phyloP scores from a whole-genome alignment of 2,329 filamentous ascomycete genomes.

The Pseudogymnoascus sp. region DNA sequence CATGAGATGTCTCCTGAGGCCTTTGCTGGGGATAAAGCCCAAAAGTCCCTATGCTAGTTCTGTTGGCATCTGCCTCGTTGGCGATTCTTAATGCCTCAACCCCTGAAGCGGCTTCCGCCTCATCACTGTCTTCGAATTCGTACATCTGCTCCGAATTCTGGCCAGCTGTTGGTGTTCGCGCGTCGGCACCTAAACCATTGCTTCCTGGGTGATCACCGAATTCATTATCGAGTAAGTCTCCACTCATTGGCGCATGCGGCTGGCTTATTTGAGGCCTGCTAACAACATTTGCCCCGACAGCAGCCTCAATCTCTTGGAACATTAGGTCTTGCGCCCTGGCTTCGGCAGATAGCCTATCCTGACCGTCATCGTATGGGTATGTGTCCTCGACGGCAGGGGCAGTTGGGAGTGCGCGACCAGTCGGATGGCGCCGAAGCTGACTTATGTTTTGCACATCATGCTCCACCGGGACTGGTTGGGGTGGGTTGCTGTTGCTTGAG shows the following conservation, averaged over 20 bases:
- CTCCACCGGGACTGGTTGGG: slow-evolving; percentile 11
- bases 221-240: slow-evolving; percentile 39
- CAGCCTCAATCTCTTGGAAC: slow-evolving; percentile 29
- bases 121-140: slow-evolving; percentile 57
- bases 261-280: background rate
- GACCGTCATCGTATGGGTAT: slow-evolving; percentile 19
- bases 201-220: slow-evolving; percentile 36
- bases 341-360: slow-evolving; percentile 19
- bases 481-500: slow-evolving; percentile 14
- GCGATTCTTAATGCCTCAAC: slow-evolving; percentile 76
- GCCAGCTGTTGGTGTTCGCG: background rate
- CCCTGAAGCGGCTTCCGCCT: slow-evolving; percentile 79
- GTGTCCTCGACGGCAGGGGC: slow-evolving; percentile 22
- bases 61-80: slow-evolving; percentile 65
- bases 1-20: slow-evolving; percentile 25
- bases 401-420: slow-evolving; percentile 25
- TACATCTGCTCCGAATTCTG: slow-evolving; percentile 17
- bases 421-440: slow-evolving; percentile 27
- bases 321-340: slow-evolving; percentile 27
- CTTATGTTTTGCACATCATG: slow-evolving; percentile 11
- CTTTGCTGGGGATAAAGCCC: slow-evolving; percentile 43
- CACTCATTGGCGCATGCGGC: slow-evolving; percentile 28
- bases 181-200: background rate
- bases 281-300: slow-evolving; percentile 17
- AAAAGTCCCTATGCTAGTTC: slow-evolving; percentile 50